phyloP scores from a whole-genome alignment of 805 yeast species.

The Myxozyma lipomycoides region DNA sequence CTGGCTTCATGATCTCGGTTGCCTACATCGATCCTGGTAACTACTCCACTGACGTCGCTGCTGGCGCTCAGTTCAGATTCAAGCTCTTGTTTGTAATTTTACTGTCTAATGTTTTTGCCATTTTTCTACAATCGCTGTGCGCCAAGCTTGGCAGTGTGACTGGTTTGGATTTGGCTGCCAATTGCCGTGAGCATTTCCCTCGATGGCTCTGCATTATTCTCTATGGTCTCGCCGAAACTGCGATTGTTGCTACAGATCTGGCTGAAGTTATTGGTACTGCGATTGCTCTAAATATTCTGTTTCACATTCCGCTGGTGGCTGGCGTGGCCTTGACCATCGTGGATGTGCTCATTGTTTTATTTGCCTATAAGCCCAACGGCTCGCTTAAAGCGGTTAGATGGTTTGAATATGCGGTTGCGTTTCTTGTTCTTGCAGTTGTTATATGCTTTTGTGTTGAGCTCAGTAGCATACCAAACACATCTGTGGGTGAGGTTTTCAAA shows the following conservation, averaged over 20 bases:
- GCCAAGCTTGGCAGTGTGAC: conserved; percentile 91
- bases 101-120: conserved; percentile 79
- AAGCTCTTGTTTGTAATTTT: conserved; percentile 73
- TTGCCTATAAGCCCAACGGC: conserved; percentile 85
- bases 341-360: conserved; percentile 78
- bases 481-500: conserved; percentile 53
- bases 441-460: conserved; percentile 79
- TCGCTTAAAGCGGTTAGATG: conserved; percentile 71
- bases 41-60: conserved; percentile 90
- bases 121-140: conserved; percentile 77
- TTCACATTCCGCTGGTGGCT: conserved; percentile 69
- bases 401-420: conserved; percentile 77
- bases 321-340: conserved; percentile 84
- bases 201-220: conserved; percentile 47
- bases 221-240: conserved; percentile 78
- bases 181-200: conserved; percentile 74
- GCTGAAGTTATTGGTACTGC: conserved; percentile 99
- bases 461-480: conserved; percentile 54
- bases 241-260: conserved; percentile 91
- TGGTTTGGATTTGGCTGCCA: conserved; percentile 85
- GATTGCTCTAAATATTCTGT: conserved; percentile 78
- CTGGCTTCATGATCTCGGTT: conserved; percentile 91
- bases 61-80: conserved; percentile 83
- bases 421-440: conserved; percentile 76
- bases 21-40: conserved; percentile 98